These are phyloP conservation scores for Ambrosiella cleistominuta DNA, from an alignment of 2,329 filamentous ascomycete genomes.

Conservation along the genomic window DNA sequence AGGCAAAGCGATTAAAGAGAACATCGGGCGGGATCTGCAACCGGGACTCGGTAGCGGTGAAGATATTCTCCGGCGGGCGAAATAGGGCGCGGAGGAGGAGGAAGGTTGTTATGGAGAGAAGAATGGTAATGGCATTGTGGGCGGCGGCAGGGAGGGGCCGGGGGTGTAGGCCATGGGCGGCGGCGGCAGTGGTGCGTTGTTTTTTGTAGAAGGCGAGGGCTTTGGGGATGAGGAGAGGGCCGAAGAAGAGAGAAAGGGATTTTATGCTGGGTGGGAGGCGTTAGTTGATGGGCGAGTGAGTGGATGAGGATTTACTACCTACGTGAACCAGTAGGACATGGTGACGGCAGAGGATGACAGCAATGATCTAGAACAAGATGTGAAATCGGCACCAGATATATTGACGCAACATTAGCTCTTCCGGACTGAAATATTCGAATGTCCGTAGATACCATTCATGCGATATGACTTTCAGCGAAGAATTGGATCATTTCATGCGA, in stretches of 20 bases:
- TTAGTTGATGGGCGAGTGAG: background rate
- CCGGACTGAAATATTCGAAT: too few relatives aligned
- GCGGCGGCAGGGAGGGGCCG: conserved; percentile 36
- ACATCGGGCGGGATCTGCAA: conserved; percentile 74
- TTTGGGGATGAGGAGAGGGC: conserved; percentile 53
- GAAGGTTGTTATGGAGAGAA: conserved; percentile 31
- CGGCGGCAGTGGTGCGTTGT: conserved; percentile 24
- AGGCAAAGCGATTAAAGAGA: conserved; percentile 57
- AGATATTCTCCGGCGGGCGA: conserved; percentile 63
- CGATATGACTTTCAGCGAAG: too few relatives aligned
- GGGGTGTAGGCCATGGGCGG: conserved; percentile 25
- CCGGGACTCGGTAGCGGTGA: conserved; percentile 57
- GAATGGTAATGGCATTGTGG: conserved; percentile 39
- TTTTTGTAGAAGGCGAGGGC: conserved; percentile 47
- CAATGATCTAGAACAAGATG: background rate
- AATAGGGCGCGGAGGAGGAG: conserved; percentile 46
- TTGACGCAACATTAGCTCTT: too few relatives aligned
- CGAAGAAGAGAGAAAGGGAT: conserved; percentile 44
- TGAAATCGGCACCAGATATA: too few relatives aligned
- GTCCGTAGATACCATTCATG: too few relatives aligned
- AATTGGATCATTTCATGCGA: too few relatives aligned
- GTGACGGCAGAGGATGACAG: background rate
- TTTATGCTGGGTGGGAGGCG: conserved; percentile 26
- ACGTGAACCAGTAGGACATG: conserved; percentile 12
- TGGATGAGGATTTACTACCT: conserved; percentile 2